A percentile compares a stretch with the other conserved stretches of the same genome.
phyloP scores from a whole-genome alignment of 331 rosid species.

The Prunus yedoensis region DNA sequence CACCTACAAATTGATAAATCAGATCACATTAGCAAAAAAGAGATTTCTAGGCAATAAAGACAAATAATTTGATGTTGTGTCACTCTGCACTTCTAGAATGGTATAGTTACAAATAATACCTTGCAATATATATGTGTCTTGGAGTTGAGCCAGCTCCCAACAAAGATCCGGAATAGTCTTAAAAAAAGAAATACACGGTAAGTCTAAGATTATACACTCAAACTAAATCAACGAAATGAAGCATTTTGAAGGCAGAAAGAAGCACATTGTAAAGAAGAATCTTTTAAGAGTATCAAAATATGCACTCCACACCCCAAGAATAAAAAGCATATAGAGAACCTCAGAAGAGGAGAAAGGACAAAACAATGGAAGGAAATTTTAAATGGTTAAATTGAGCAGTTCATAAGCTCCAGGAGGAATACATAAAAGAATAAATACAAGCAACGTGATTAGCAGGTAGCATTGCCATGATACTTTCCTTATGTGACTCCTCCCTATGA shows the following conservation, averaged over 20 bases:
- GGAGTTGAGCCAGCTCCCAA: conserved; percentile 98
- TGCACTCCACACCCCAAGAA: background rate
- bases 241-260: conserved; percentile 1
- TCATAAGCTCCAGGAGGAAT: background rate
- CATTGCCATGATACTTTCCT: background rate
- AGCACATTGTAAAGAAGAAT: background rate
- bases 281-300: background rate
- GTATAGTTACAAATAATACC: conserved; percentile 38
- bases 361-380: background rate
- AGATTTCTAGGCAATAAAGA: background rate
- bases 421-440: background rate
- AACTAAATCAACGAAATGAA: background rate
- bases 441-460: background rate
- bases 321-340: background rate
- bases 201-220: conserved; percentile 7
- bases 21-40: conserved; percentile 15
- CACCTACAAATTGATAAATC: conserved; percentile 57
- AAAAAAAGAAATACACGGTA: conserved; percentile 12
- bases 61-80: background rate
- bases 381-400: background rate
- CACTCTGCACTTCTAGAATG: conserved; percentile 22
- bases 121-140: conserved; percentile 95
- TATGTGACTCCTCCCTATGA: background rate
- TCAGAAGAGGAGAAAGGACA: conserved; percentile 5
- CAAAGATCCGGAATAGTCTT: conserved; percentile 92